Evolutionary conservation across 73 alveolate species (phyloP).

Genomic region (Paramecium sexaurelia): DNA sequence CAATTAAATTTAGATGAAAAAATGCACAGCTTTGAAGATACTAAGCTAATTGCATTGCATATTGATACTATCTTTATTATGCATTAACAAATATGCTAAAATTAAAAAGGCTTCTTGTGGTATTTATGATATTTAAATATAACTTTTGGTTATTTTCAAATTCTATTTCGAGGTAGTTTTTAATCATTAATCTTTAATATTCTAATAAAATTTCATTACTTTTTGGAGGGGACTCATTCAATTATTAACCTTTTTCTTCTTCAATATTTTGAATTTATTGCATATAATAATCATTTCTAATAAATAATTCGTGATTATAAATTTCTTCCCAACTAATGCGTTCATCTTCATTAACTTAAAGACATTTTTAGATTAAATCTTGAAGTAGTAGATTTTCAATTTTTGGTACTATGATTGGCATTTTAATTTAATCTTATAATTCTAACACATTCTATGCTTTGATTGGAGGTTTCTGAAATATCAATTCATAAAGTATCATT

Average conservation of each 20-base stretch:
- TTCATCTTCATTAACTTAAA: conserved; percentile 3
- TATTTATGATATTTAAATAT: background rate
- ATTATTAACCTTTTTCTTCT: background rate
- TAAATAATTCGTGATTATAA: background rate
- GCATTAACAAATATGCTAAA: background rate
- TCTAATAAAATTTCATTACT: background rate
- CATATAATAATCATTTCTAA: conserved; percentile 12
- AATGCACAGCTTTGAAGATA: conserved; percentile 1
- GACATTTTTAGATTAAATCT: background rate
- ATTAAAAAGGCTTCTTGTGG: conserved; percentile 2
- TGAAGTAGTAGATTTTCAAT: background rate
- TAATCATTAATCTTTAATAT: background rate
- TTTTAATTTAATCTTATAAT: background rate
- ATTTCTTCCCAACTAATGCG: conserved; percentile 2
- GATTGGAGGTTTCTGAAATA: conserved; percentile 28
- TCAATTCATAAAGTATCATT: conserved; percentile 33
- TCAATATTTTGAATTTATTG: background rate
- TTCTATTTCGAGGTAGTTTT: background rate
- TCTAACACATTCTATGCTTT: conserved; percentile 38
- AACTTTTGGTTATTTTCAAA: conserved; percentile 19
- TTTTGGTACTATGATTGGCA: background rate
- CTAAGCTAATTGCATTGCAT: background rate
- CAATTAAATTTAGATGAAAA: background rate
- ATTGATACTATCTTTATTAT: background rate
- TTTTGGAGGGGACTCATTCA: background rate